phyloP scores from a whole-genome alignment of 768 basidiomycete species.

The Boletus patriciae region DNA sequence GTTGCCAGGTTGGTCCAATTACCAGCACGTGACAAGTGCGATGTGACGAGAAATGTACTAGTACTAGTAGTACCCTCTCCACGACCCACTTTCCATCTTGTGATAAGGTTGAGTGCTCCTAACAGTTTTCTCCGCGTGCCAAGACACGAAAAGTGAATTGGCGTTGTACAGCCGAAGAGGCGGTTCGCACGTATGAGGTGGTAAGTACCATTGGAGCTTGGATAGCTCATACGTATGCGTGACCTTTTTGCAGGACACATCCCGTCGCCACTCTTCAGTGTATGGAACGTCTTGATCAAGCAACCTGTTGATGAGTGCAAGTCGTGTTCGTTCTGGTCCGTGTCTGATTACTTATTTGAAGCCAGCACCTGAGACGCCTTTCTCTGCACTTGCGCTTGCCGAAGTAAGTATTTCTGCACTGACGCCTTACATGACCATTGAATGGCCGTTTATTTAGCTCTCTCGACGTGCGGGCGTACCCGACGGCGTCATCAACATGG shows the following conservation, averaged over 20 bases:
- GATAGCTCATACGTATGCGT: neutral
- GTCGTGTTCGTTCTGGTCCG: constrained; percentile 38
- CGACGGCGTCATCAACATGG: constrained; percentile 91
- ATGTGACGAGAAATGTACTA: too few relatives aligned
- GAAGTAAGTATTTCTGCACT: constrained; percentile 52
- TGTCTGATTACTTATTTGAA: constrained; percentile 41
- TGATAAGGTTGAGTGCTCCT: constrained; percentile 37
- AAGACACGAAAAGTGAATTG: neutral
- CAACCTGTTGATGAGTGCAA: constrained; percentile 75
- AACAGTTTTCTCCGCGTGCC: neutral
- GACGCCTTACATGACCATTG: neutral
- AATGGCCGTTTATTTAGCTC: constrained; percentile 47
- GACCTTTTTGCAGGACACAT: constrained; percentile 60
- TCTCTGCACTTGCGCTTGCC: constrained; percentile 86
- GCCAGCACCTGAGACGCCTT: constrained; percentile 93
- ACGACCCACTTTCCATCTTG: too few relatives aligned
- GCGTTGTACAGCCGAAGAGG: constrained; percentile 75
- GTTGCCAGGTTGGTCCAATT: too few relatives aligned
- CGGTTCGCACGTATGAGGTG: constrained; percentile 89
- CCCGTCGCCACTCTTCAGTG: constrained; percentile 65
- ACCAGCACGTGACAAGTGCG: too few relatives aligned
- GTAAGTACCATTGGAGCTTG: constrained; percentile 38
- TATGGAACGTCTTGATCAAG: constrained; percentile 88
- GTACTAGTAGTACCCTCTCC: too few relatives aligned
- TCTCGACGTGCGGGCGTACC: constrained; percentile 89